Evolutionary conservation across 2,329 filamentous ascomycete genomes (phyloP).

Genomic region (Cercospora beticola): DNA sequence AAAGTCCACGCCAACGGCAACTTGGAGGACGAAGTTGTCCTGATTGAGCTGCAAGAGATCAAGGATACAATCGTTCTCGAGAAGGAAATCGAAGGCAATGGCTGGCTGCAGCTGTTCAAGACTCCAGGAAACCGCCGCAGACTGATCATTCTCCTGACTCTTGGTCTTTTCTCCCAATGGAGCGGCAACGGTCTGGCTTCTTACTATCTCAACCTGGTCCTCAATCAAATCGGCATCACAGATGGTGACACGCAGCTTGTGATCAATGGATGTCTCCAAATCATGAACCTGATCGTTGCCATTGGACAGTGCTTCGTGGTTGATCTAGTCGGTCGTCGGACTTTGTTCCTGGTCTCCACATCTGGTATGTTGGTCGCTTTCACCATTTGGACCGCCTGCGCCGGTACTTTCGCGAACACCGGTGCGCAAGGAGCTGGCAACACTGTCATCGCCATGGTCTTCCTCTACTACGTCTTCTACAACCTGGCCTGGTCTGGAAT

Average conservation of each 20-base stretch:
- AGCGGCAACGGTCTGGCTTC: conserved; percentile 54
- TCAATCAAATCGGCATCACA: conserved; percentile 40
- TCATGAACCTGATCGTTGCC: conserved; percentile 60
- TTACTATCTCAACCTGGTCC: conserved; percentile 42
- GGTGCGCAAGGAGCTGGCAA: conserved; percentile 30
- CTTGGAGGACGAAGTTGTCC: conserved; percentile 46
- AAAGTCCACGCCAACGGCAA: conserved; percentile 55
- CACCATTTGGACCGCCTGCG: conserved; percentile 43
- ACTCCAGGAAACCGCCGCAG: conserved; percentile 57
- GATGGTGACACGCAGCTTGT: conserved; percentile 40
- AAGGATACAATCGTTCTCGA: conserved; percentile 50
- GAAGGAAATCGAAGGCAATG: conserved; percentile 48
- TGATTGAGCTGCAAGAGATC: conserved; percentile 53
- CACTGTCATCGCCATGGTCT: conserved; percentile 38
- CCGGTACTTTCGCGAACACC: conserved; percentile 29
- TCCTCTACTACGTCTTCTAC: conserved; percentile 39
- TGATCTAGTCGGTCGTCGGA: conserved; percentile 38
- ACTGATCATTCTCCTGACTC: conserved; percentile 54
- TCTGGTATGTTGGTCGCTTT: conserved; percentile 44
- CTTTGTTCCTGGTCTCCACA: conserved; percentile 41
- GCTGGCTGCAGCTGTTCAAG: conserved; percentile 49
- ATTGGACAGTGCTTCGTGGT: conserved; percentile 43
- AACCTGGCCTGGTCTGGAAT: conserved; percentile 47
- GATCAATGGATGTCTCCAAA: conserved; percentile 56
- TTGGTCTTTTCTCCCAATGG: conserved; percentile 60